phyloP scores from a whole-genome alignment of 2,329 filamentous ascomycete genomes.

The Colletotrichum sp. region DNA sequence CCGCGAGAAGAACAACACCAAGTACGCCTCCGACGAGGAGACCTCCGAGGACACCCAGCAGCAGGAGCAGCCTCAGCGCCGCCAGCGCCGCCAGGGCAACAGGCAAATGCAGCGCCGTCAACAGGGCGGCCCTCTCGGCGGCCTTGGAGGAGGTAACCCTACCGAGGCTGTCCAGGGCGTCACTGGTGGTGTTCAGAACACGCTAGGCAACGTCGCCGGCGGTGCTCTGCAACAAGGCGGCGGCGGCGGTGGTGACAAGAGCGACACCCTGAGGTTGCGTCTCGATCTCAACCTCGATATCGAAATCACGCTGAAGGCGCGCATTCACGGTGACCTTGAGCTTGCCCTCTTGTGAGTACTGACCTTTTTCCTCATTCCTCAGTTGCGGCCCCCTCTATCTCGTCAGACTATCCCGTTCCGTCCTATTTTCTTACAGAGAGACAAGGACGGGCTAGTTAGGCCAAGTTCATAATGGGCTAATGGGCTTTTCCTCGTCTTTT shows the following conservation, averaged over 20 bases:
- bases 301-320: constrained; percentile 84
- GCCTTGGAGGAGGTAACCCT: constrained; percentile 25
- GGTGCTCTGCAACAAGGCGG: constrained; percentile 37
- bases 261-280: constrained; percentile 74
- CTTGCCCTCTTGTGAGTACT: constrained; percentile 67
- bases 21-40: constrained; percentile 40
- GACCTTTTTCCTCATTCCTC: not conserved
- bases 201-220: constrained; percentile 44
- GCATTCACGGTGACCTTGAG: constrained; percentile 84
- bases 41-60: constrained; percentile 34
- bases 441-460: constrained; percentile 26
- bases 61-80: constrained; percentile 27
- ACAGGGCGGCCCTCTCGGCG: constrained; percentile 34
- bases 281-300: constrained; percentile 84
- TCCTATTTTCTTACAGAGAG: constrained; percentile 21
- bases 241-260: constrained; percentile 47
- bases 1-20: constrained; percentile 32
- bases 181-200: constrained; percentile 42
- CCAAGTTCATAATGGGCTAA: constrained; percentile 24
- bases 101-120: constrained; percentile 28
- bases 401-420: constrained; percentile 8
- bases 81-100: constrained; percentile 23
- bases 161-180: constrained; percentile 39
- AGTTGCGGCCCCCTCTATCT: not conserved
- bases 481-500: constrained; percentile 23